phyloP scores from a whole-genome alignment of 108 stramenopile genomes.

The Pseudonitzschia delicatissima region DNA sequence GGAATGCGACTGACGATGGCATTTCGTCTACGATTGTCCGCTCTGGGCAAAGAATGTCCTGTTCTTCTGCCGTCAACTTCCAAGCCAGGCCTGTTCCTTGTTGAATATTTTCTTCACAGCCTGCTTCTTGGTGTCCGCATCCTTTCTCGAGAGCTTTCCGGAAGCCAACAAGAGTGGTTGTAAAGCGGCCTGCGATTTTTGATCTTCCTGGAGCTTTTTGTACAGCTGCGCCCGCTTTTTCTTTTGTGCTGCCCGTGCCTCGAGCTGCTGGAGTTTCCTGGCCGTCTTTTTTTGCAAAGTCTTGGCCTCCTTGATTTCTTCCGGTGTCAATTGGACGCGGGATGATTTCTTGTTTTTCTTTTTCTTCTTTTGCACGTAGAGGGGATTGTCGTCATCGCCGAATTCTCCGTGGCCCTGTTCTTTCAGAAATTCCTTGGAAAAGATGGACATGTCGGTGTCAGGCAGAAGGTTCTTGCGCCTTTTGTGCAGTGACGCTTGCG shows the following conservation, averaged over 20 bases:
- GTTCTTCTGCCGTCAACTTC: constrained; percentile 64
- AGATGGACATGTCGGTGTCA: constrained; percentile 41
- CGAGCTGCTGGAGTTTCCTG: constrained; percentile 71
- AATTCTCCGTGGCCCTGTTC: constrained; percentile 34
- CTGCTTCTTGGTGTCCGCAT: constrained; percentile 65
- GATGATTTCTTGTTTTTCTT: constrained; percentile 33
- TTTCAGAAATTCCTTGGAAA: constrained; percentile 58
- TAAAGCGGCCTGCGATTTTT: constrained; percentile 7
- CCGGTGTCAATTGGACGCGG: constrained; percentile 58
- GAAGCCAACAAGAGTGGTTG: constrained; percentile 14
- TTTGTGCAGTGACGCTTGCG: neutral
- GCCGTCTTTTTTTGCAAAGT: constrained; percentile 59
- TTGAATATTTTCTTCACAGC: constrained; percentile 52
- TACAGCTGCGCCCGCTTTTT: constrained; percentile 61
- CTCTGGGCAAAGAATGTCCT: constrained; percentile 59
- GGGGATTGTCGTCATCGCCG: constrained; percentile 32
- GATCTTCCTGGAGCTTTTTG: constrained; percentile 41
- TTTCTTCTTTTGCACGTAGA: constrained; percentile 43
- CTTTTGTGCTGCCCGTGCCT: constrained; percentile 60
- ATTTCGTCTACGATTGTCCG: constrained; percentile 19
- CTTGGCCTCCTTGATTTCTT: constrained; percentile 74
- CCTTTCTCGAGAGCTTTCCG: constrained; percentile 34
- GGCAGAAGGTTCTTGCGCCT: constrained; percentile 17
- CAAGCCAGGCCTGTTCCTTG: constrained; percentile 69
- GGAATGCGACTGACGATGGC: neutral